Evolutionary conservation across 345 rosid genomes (phyloP), one percentile per base, ranked within the genome.

Genomic region (Brassica rapa): DNA sequence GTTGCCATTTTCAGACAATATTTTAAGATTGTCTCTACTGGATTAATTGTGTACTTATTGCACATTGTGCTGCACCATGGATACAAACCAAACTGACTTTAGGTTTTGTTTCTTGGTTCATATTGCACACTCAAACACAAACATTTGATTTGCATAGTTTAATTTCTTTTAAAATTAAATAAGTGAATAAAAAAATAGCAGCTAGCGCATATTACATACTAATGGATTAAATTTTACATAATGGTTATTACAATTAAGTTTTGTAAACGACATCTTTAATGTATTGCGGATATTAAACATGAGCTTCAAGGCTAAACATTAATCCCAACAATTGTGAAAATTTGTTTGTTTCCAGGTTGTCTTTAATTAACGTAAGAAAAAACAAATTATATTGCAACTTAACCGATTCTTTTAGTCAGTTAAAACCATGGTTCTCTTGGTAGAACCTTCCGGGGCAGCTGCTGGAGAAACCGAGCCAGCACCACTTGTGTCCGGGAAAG

Each of bases 231-330:
- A 43, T 60, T 68, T 29, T 76, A 68, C 64, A 61, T 46, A 61
- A 68, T 33, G 23, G 24, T 33, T 5, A 56, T 37, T 16, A 41
- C 35, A 63, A 37, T 71, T 55, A 24, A 23, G 70, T 11, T 77
- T 70, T 39, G 39, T 63, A 77, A 77, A 77, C 27, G 27, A 25
- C 71, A 63, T 25, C 71, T 70, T 71, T 15, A 70, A 53, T 77
- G 67, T 77, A 25, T 27, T 72, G 53, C 16, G 24, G 24, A 66
- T 33, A 68, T 79, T 39, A 74, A 79, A 74, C 61, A 74, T 80
- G 69, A 68, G 75, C 74, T 74, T 62, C 71, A 80, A 74, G 39
- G 27, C 79, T 80, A 69, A 74, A 74, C 43, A 69, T 74, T 29
- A 68, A 63, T 63, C 75, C 66, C 77, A 78, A 32, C 77, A 78